These are phyloP conservation scores for Serendipita sp. DNA, from an alignment of 768 basidiomycete genomes.

Conservation along the genomic window DNA sequence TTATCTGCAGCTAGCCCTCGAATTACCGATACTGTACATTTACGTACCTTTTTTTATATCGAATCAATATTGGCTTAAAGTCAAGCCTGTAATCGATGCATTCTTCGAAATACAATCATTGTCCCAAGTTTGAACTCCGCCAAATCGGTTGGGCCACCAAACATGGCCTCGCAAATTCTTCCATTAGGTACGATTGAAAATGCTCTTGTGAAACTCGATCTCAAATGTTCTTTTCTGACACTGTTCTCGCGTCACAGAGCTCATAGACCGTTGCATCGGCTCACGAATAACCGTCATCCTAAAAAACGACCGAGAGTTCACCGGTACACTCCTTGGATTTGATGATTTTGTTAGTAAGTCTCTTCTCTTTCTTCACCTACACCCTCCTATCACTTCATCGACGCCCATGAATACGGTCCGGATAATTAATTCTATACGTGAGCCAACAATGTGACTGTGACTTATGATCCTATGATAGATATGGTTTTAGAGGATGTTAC, in stretches of 20 bases:
- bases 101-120: too few species aligned
- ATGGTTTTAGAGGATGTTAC: slow-evolving; percentile 95
- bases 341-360: slow-evolving; percentile 99
- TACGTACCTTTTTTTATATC: too few species aligned
- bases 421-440: neutral
- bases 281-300: slow-evolving; percentile 97
- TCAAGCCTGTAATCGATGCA: too few species aligned
- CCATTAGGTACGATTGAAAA: slow-evolving; percentile 57
- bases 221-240: neutral
- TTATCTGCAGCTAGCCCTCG: too few species aligned
- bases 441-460: neutral
- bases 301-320: slow-evolving; percentile 96
- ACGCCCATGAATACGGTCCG: neutral
- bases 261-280: slow-evolving; percentile 95
- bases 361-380: neutral
- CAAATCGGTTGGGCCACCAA: neutral
- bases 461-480: slow-evolving; percentile 28
- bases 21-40: too few species aligned
- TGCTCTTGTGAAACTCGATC: neutral
- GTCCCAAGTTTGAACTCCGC: too few species aligned
- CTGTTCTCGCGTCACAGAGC: slow-evolving; percentile 34
- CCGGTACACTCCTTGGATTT: slow-evolving; percentile 85
- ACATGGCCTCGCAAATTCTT: slow-evolving; percentile 85
- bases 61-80: too few species aligned
- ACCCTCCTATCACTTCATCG: neutral